Evolutionary conservation across 1,284 basidiomycete species (phyloP).

Genomic region (Ceratobasidium sp.): DNA sequence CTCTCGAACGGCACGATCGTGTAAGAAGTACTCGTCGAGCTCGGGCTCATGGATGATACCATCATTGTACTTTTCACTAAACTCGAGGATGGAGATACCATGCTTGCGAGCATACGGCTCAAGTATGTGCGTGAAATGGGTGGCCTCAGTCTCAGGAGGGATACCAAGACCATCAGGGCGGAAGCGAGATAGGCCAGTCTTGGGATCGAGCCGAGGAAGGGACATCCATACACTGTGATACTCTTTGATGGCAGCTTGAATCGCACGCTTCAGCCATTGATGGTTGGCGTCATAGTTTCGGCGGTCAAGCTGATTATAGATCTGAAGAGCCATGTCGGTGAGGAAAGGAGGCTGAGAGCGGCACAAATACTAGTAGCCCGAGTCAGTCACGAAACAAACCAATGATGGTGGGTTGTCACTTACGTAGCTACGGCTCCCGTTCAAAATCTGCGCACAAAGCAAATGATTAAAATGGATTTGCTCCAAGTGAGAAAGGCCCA

Average conservation of each 20-base stretch:
- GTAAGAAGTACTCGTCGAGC: slow-evolving; percentile 96
- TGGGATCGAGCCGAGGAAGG: slow-evolving; percentile 89
- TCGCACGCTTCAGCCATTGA: slow-evolving; percentile 91
- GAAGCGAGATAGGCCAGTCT: slow-evolving; percentile 92
- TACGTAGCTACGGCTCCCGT: slow-evolving; percentile 51
- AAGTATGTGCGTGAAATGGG: slow-evolving; percentile 96
- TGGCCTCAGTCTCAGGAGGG: slow-evolving; percentile 97
- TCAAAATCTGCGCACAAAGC: slow-evolving; percentile 47
- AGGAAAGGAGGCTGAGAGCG: slow-evolving; percentile 98
- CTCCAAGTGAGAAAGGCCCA: slow-evolving; percentile 13
- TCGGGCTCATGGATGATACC: slow-evolving; percentile 83
- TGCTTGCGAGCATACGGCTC: slow-evolving; percentile 94
- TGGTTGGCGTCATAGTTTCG: slow-evolving; percentile 83
- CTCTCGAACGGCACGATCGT: slow-evolving; percentile 93
- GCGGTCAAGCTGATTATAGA: slow-evolving; percentile 93
- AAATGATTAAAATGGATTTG: slow-evolving; percentile 36
- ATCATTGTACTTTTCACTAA: slow-evolving; percentile 94
- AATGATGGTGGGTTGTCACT: slow-evolving; percentile 21
- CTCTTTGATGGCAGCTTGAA: slow-evolving; percentile 97
- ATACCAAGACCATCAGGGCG: slow-evolving; percentile 95
- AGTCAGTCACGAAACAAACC: slow-evolving; percentile 60
- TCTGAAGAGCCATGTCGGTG: slow-evolving; percentile 97
- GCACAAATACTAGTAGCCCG: slow-evolving; percentile 80
- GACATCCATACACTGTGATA: slow-evolving; percentile 98
- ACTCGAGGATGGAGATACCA: slow-evolving; percentile 95